Percentiles rank a stretch among this genome's conserved stretches.
Evolutionary conservation across 228 moss, liverwort and hornwort genomes (phyloP).

Genomic region (Sphagnum fallax): DNA sequence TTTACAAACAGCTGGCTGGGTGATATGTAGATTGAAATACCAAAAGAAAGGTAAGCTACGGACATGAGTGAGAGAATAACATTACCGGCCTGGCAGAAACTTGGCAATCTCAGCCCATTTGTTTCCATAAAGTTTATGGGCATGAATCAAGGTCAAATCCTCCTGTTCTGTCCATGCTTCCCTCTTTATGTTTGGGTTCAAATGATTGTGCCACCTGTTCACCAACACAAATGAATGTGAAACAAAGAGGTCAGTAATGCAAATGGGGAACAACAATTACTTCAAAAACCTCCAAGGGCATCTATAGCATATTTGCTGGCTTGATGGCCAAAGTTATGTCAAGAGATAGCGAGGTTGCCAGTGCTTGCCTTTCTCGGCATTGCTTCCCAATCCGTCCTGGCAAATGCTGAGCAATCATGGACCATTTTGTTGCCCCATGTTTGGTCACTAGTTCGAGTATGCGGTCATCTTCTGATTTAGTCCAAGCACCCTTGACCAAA

Average conservation of each 20-base stretch:
- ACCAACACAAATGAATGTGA: too few relatives aligned
- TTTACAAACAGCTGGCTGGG: neutral
- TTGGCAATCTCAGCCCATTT: conserved; percentile 96
- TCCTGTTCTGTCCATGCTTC: conserved; percentile 82
- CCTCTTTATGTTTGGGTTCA: conserved; percentile 85
- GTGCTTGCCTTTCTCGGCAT: conserved; percentile 77
- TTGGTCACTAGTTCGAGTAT: conserved; percentile 78
- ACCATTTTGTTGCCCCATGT: conserved; percentile 86
- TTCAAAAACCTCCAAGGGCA: too few relatives aligned
- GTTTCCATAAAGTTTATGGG: conserved; percentile 65
- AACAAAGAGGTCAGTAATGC: too few relatives aligned
- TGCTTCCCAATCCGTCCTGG: conserved; percentile 94
- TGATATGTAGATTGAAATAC: neutral
- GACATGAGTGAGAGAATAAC: too few relatives aligned
- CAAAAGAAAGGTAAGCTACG: neutral
- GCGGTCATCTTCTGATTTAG: conserved; percentile 83
- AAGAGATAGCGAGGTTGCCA: neutral
- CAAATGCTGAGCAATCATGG: conserved; percentile 75
- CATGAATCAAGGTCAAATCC: conserved; percentile 58
- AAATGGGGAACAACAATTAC: too few relatives aligned
- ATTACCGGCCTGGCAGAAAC: conserved; percentile 77
- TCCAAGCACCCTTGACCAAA: conserved; percentile 92
- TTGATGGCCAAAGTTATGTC: too few relatives aligned
- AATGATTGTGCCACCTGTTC: conserved; percentile 92
- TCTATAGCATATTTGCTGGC: too few relatives aligned